Base-by-base conservation (phyloP, 2,329 filamentous ascomycete genomes). In the Epichloe festucae region DNA sequence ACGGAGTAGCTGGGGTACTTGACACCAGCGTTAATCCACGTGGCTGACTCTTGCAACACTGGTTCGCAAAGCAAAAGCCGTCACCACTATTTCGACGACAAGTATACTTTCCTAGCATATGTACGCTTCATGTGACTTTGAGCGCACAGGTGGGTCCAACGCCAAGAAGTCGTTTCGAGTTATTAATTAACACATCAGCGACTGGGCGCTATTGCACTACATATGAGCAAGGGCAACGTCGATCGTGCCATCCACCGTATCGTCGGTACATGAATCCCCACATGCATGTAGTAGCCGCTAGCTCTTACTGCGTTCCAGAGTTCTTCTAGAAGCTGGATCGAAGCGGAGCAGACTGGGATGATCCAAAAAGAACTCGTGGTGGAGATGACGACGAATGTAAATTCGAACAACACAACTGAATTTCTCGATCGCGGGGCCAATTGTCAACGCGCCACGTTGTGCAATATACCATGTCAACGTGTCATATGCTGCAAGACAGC, bases 251-350 rank as follows among this genome's bases (percentile, higher is more conserved):
- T 39, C 36, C 14, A 39, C 36, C 36, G 14, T 31, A 31, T 39
- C 36, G 36, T 6, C n/a, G 36, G 14, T 15, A n/a, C 14, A n/a
- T 7, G 36, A 39, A 39, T n/a, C 36, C 27, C 27, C 15, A 27
- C 23, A 27, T 27, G 23, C 23, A 27, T 27, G 23, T 27, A 21
- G 19, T 17, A 17, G 17, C 17, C 17, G 11, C 8, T 35, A 36
- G 44, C 44, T 46, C 31, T n/a, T 46, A n/a, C 31, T 36, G 34
- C 14, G 38, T 36, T 49, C 27, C 39, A 21, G 17, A 43, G 23
- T 23, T n/a, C 47, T 49, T 49, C 47, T 36, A 41, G 47, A 49
- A 49, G 47, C 39, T n/a, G 39, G 39, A 36, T 43, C 39, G 39
- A 49, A 49, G 46, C 38, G 38, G 17, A 34, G 39, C 39, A 31